phyloP scores from a whole-genome alignment of 306 rosid genomes.

The Urtica urens region DNA sequence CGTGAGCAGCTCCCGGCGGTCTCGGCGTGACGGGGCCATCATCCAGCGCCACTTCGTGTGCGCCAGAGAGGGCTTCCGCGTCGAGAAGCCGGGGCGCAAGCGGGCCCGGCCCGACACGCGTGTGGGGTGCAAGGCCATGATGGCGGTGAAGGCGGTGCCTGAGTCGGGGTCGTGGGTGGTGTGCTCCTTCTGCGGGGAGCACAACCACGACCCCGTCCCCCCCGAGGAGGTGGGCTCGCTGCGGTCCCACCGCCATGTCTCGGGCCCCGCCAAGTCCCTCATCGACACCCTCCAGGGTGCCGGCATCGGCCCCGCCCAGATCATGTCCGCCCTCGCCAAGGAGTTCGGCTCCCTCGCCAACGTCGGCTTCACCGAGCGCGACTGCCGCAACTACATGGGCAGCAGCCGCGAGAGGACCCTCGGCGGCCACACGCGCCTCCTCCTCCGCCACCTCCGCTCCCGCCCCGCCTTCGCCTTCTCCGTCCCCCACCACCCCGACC shows the following conservation, averaged over 20 bases:
- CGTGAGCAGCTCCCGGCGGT: not conserved
- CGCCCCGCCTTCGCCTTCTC: not conserved
- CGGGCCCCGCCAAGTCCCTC: not conserved
- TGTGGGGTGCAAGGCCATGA: conserved; percentile 1
- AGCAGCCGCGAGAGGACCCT: not conserved
- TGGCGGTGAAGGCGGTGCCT: not conserved
- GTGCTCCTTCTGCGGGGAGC: not conserved
- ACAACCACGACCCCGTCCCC: not conserved
- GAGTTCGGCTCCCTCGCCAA: not conserved
- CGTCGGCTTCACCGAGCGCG: not conserved
- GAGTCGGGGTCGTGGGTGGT: not conserved
- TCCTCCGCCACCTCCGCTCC: not conserved
- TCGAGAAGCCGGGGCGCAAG: not conserved
- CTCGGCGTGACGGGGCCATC: not conserved
- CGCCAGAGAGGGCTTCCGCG: not conserved
- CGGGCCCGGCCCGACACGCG: not conserved
- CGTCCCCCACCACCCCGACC: not conserved
- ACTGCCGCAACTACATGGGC: not conserved
- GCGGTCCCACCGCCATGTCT: not conserved
- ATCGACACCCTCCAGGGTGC: conserved; percentile 2
- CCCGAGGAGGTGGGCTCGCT: not conserved
- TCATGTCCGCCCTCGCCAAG: not conserved
- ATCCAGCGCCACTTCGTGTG: conserved; percentile 1
- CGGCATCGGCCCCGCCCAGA: not conserved
- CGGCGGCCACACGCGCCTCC: not conserved